Percentiles rank a stretch among this genome's conserved stretches.
Conservation (phyloP, 225 moss, liverwort and hornwort species). For the Polytrichum formosum region DNA sequence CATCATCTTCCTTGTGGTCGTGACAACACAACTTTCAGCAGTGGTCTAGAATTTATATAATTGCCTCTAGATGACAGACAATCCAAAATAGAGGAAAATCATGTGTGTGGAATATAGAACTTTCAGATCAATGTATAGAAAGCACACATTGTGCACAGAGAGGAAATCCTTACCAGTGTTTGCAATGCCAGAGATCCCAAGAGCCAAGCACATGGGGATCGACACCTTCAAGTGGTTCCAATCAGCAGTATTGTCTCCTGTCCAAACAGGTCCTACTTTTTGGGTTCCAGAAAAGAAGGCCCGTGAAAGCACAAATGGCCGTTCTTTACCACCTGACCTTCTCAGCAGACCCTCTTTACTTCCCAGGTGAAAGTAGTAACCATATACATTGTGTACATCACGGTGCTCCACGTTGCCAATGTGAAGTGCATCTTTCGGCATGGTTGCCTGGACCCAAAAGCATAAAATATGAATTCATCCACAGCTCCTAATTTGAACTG, state of each 20-base stretch:
- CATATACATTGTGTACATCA: constrained; percentile 95
- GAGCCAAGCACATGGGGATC: constrained; percentile 81
- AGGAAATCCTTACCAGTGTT: constrained; percentile 58
- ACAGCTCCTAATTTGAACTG: no score
- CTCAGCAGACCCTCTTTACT: constrained; percentile 69
- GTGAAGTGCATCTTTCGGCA: constrained; percentile 92
- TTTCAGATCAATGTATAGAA: no score
- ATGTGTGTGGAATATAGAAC: no score
- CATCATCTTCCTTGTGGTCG: no score
- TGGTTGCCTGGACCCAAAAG: constrained; percentile 58
- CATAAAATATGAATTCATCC: neutral
- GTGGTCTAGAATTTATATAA: neutral
- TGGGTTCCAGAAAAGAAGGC: constrained; percentile 94
- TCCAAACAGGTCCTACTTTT: constrained; percentile 90
- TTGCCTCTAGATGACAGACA: no score
- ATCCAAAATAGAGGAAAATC: no score
- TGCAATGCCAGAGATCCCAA: constrained; percentile 83
- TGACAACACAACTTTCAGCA: neutral
- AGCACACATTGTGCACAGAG: neutral
- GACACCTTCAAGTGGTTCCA: constrained; percentile 83
- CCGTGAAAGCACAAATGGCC: constrained; percentile 94
- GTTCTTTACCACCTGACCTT: constrained; percentile 74
- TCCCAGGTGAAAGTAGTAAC: constrained; percentile 94
- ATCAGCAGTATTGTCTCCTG: constrained; percentile 86
- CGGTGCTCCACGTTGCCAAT: constrained; percentile 80